phyloP scores from a whole-genome alignment of 257 asterid species.

The Solanum tacnaense region DNA sequence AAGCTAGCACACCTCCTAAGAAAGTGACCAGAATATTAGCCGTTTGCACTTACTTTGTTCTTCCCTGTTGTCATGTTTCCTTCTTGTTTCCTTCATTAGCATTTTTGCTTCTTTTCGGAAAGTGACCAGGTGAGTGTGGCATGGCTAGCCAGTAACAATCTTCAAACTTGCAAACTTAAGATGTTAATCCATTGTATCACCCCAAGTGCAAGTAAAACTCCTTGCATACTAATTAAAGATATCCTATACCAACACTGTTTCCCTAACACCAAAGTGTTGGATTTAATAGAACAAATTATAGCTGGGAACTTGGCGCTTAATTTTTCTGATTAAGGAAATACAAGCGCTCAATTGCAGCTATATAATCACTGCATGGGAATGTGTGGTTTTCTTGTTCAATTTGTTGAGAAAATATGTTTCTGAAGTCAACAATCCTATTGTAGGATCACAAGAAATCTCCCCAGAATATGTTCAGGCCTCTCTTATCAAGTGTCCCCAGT shows the following conservation, averaged over 20 bases:
- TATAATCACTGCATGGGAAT: neutral
- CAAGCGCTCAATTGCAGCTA: neutral
- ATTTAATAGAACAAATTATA: neutral
- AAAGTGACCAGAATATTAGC: neutral
- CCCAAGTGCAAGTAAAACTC: neutral
- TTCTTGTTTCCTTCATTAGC: neutral
- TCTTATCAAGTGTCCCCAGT: conserved; percentile 93
- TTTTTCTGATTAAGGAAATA: neutral
- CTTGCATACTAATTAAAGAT: neutral
- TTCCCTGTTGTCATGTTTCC: neutral
- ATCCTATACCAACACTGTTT: neutral
- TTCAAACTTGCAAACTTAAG: neutral
- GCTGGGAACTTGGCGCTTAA: neutral
- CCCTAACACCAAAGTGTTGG: neutral
- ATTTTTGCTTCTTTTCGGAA: neutral
- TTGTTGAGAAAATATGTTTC: neutral
- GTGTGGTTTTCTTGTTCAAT: neutral
- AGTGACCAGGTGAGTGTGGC: neutral
- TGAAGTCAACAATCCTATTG: conserved; percentile 7
- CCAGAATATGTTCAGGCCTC: conserved; percentile 93
- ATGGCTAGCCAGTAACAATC: neutral
- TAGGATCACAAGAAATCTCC: conserved; percentile 76
- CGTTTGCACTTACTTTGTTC: neutral
- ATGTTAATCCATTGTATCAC: neutral
- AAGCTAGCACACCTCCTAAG: neutral